A percentile compares a stretch with the other conserved stretches of the same genome.
Conservation (phyloP, 345 rosid genomes). For the Litchi chinensis region DNA sequence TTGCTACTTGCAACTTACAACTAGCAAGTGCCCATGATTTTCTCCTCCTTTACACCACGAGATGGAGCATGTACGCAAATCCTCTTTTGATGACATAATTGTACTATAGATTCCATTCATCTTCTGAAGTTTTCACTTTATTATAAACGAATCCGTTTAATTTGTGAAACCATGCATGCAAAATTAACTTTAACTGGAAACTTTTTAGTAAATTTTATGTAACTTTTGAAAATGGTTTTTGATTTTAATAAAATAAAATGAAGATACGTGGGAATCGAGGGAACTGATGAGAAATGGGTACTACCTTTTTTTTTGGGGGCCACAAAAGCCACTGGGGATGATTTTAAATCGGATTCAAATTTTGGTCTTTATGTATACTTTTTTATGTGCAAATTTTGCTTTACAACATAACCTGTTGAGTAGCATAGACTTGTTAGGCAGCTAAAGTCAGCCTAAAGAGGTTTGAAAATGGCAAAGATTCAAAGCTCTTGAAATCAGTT, state of each 20-base stretch:
- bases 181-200: too few species aligned
- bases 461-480: background rate
- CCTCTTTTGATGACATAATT: background rate
- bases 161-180: too few species aligned
- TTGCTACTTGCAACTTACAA: background rate
- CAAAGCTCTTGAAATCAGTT: constrained; percentile 4
- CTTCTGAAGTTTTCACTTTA: too few species aligned
- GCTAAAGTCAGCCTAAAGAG: too few species aligned
- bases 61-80: background rate
- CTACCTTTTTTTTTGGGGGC: background rate
- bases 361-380: background rate
- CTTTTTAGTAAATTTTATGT: too few species aligned
- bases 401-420: background rate
- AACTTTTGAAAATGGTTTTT: too few species aligned
- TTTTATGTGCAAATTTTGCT: background rate
- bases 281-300: background rate
- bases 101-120: background rate
- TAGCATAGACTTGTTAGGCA: background rate
- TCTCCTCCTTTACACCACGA: background rate
- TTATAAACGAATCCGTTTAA: too few species aligned
- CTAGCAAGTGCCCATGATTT: background rate
- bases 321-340: background rate
- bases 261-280: constrained; percentile 3
- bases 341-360: background rate
- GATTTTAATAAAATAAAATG: too few species aligned